These are phyloP conservation scores for Lyophyllum atratum DNA, from an alignment of 768 basidiomycete species.

Conservation along the genomic window DNA sequence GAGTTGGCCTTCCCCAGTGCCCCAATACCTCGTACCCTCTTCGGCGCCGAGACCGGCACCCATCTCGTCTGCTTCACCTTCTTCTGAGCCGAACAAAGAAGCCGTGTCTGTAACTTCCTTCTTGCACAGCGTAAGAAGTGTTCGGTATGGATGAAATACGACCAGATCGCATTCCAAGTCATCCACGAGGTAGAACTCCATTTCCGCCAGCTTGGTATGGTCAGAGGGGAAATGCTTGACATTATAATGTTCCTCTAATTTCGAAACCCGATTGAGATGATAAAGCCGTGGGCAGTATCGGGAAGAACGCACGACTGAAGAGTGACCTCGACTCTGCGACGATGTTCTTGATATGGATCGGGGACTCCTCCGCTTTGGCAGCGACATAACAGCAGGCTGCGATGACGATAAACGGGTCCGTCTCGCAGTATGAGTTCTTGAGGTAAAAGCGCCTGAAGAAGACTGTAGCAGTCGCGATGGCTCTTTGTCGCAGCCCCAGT, in stretches of 20 bases:
- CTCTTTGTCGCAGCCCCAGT: slow-evolving; percentile 81
- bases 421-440: slow-evolving; percentile 94
- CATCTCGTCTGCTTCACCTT: slow-evolving; percentile 58
- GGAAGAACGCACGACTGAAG: slow-evolving; percentile 61
- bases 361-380: slow-evolving; percentile 96
- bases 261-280: neutral
- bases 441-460: slow-evolving; percentile 97
- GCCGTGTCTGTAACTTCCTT: slow-evolving; percentile 47
- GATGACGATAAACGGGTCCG: slow-evolving; percentile 91
- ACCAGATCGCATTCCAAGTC: slow-evolving; percentile 94
- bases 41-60: slow-evolving; percentile 47
- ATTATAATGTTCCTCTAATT: slow-evolving; percentile 62
- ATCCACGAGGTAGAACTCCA: slow-evolving; percentile 98
- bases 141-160: slow-evolving; percentile 94
- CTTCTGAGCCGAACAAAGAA: slow-evolving; percentile 41
- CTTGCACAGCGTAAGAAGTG: slow-evolving; percentile 76
- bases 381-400: slow-evolving; percentile 95
- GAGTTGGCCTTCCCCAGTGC: slow-evolving; percentile 76
- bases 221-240: slow-evolving; percentile 84
- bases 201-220: slow-evolving; percentile 92
- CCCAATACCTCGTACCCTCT: slow-evolving; percentile 75
- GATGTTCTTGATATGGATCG: slow-evolving; percentile 91
- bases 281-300: neutral
- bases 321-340: slow-evolving; percentile 79
- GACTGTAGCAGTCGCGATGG: slow-evolving; percentile 91